Base-by-base conservation (phyloP, 345 rosid genomes). In the Rhizophora apiculata region DNA sequence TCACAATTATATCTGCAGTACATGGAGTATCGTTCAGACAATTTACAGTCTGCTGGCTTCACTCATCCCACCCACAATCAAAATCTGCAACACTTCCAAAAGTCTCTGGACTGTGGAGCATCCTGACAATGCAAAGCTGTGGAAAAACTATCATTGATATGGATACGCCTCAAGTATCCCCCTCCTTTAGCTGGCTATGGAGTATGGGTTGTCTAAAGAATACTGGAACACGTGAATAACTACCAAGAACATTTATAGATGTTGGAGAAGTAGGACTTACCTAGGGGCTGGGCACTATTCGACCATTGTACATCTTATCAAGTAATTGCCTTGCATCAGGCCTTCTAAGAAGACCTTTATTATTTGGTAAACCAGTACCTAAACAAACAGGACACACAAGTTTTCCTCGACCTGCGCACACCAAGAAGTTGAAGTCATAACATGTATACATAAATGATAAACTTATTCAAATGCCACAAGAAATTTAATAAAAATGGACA, bases 231-330 rank as follows among this genome's bases (percentile, higher is more conserved):
- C 2, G 39, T 21, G 8, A 22, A 49, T 21, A 24, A 6, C 31
- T 24, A 60, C 21, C 5, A 22, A 46, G 16, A 22, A 51, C 36
- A 22, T 36, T 13, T 43, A 43, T 43, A 13, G 5, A 61, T 27
- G 30, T 30, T 6, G 48, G 15, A 60, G 6, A 72, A 43, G 10
- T 19, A 26, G 64, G 34, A 79, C 80, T 68, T 67, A 78, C 86
- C 83, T 82, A 88, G 68, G 92, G 91, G 70, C 74, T 66, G 29
- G 98, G 97, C 60, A 91, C 81, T 62, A 93, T 70, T 68, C 94
- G 91, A 62, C 94, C 98, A 59, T 91, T 91, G 74, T 88, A 88
- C 98, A 93, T 91, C 87, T 93, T 93, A 67, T 91, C 94, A 16
- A 89, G 98, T 69, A 93, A 83, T 78, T 89, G 79, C 5, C 78